A percentile compares a stretch with the other conserved stretches of the same genome.
Evolutionary conservation across 345 rosid species (phyloP).

Genomic region (Theobroma cacao): DNA sequence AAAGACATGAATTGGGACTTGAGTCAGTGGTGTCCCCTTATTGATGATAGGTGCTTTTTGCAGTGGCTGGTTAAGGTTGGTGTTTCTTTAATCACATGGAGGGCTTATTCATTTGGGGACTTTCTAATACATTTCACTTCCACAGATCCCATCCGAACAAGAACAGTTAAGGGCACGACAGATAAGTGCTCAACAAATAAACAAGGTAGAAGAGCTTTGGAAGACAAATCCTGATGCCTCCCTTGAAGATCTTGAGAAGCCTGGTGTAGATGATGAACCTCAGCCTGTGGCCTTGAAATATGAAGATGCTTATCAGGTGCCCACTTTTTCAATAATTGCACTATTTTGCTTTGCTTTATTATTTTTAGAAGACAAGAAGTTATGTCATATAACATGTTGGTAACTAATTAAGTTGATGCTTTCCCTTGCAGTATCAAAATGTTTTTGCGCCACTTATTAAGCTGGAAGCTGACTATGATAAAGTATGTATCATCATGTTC

Average conservation of each 20-base stretch:
- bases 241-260: conserved; percentile 98
- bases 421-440: conserved; percentile 90
- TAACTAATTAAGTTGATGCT: conserved; percentile 1
- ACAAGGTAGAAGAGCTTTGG: conserved; percentile 99
- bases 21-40: conserved; percentile 99
- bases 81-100: background rate
- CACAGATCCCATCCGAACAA: conserved; percentile 95
- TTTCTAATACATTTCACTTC: conserved; percentile 23
- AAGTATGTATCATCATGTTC: conserved; percentile 41
- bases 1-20: conserved; percentile 99
- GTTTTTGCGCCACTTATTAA: conserved; percentile 98
- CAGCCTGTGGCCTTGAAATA: conserved; percentile 91
- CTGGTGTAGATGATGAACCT: conserved; percentile 99
- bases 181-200: conserved; percentile 98
- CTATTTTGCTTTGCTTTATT: conserved; percentile 3
- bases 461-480: conserved; percentile 99
- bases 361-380: background rate
- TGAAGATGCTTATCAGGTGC: conserved; percentile 99
- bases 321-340: conserved; percentile 4
- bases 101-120: background rate
- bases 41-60: conserved; percentile 97
- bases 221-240: conserved; percentile 97
- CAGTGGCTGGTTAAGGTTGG: conserved; percentile 99
- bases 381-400: background rate
- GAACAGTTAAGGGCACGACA: conserved; percentile 99